Evolutionary conservation across 139 green algal species (phyloP).

Genomic region (Picochlorum sp.): DNA sequence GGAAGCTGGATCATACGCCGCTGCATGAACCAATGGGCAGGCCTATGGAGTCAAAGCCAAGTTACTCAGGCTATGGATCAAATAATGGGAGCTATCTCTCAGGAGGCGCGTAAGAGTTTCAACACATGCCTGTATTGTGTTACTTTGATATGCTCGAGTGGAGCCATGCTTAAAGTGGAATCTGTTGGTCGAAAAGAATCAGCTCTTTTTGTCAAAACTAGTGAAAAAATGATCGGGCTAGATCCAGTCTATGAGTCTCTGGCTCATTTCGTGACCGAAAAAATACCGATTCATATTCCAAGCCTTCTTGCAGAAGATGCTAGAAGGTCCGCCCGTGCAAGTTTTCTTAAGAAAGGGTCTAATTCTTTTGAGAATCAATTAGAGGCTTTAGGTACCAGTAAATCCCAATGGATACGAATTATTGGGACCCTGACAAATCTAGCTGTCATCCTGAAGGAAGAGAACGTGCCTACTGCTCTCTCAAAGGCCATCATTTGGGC

Average conservation of each 20-base stretch:
- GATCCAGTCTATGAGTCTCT: conserved; percentile 27
- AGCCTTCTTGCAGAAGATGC: conserved; percentile 42
- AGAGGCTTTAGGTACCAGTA: neutral
- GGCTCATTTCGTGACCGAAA: conserved; percentile 27
- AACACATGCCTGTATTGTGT: no score
- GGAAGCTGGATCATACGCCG: no score
- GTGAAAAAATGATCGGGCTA: conserved; percentile 38
- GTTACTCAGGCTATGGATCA: no score
- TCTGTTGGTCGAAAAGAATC: conserved; percentile 29
- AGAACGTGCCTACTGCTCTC: conserved; percentile 20
- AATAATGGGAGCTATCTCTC: no score
- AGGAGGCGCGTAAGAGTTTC: no score
- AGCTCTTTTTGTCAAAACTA: no score
- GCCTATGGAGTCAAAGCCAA: no score
- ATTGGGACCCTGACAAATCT: conserved; percentile 41
- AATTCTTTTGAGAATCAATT: neutral
- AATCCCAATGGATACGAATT: conserved; percentile 24
- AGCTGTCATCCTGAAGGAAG: neutral
- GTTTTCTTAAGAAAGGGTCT: neutral
- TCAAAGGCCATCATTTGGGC: conserved; percentile 31
- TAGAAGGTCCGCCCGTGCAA: conserved; percentile 28
- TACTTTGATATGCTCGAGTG: conserved; percentile 20
- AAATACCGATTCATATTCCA: conserved; percentile 31
- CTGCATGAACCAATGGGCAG: no score
- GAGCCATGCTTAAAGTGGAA: conserved; percentile 24